Evolutionary conservation across 768 basidiomycete genomes (phyloP).

Genomic region (Podaxis mareebaensis): DNA sequence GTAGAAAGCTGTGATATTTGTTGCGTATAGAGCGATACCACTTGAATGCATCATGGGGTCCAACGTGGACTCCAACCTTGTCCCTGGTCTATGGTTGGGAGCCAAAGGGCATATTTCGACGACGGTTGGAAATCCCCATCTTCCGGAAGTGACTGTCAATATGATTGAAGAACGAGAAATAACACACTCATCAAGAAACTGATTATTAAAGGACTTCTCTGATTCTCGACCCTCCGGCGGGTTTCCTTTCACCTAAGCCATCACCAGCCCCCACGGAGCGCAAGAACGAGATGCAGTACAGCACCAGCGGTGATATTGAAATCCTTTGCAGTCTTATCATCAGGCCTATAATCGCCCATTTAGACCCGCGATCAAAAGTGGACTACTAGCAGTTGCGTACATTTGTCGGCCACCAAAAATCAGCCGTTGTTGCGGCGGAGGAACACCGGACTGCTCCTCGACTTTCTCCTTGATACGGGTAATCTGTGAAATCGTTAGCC

Average conservation of each 20-base stretch:
- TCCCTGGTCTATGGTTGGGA: not conserved
- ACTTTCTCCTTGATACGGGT: slow-evolving; percentile 95
- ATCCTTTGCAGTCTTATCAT: slow-evolving; percentile 88
- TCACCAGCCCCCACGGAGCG: slow-evolving; percentile 84
- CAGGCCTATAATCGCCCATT: slow-evolving; percentile 55
- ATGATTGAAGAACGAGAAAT: slow-evolving; percentile 1
- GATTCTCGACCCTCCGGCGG: not conserved
- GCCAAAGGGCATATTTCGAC: not conserved
- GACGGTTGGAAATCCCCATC: not conserved
- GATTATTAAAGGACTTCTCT: not conserved
- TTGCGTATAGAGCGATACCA: not conserved
- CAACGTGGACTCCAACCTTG: not conserved
- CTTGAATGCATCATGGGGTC: not conserved
- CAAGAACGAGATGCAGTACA: slow-evolving; percentile 92
- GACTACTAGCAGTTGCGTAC: slow-evolving; percentile 44
- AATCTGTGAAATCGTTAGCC: slow-evolving; percentile 53
- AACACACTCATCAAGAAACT: slow-evolving; percentile 15
- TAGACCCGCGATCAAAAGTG: not conserved
- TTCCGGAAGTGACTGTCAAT: slow-evolving; percentile 7
- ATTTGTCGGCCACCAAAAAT: slow-evolving; percentile 94
- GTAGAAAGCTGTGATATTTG: not conserved
- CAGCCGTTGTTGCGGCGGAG: slow-evolving; percentile 91
- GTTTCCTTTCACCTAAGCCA: not conserved
- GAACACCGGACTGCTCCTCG: slow-evolving; percentile 97
- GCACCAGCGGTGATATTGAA: slow-evolving; percentile 83